These are phyloP conservation scores for Eragrostis nindensis DNA, from an alignment of 176 grass and related monocot genomes.

Conservation along the genomic window DNA sequence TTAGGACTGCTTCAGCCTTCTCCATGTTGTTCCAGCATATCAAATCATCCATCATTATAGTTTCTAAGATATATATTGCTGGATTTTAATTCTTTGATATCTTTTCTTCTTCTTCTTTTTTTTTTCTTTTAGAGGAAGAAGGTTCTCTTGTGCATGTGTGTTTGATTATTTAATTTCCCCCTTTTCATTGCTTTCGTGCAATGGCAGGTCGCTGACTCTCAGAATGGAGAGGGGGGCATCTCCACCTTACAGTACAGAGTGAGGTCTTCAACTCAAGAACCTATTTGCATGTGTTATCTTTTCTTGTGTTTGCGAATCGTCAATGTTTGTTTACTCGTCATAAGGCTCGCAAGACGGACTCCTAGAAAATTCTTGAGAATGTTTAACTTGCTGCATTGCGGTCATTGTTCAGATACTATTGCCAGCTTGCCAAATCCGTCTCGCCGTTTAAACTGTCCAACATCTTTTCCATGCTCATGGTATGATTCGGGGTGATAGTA, in stretches of 20 bases:
- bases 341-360: neutral
- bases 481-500: neutral
- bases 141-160: neutral
- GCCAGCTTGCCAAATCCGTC: neutral
- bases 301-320: neutral
- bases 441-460: neutral
- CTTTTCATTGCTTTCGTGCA: neutral
- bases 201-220: neutral
- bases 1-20: no score
- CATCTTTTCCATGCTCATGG: neutral
- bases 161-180: neutral
- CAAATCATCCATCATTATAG: no score
- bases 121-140: neutral
- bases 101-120: no score
- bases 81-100: neutral
- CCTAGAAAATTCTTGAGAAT: neutral
- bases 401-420: neutral
- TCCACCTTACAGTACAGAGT: neutral
- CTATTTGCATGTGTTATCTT: neutral
- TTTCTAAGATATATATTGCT: no score
- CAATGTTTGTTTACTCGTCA: neutral
- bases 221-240: neutral
- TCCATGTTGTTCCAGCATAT: neutral
- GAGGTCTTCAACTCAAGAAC: neutral
- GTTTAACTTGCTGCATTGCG: neutral